Conservation (phyloP, 495 filamentous ascomycete genomes). For the Aspergillus ellipticus region DNA sequence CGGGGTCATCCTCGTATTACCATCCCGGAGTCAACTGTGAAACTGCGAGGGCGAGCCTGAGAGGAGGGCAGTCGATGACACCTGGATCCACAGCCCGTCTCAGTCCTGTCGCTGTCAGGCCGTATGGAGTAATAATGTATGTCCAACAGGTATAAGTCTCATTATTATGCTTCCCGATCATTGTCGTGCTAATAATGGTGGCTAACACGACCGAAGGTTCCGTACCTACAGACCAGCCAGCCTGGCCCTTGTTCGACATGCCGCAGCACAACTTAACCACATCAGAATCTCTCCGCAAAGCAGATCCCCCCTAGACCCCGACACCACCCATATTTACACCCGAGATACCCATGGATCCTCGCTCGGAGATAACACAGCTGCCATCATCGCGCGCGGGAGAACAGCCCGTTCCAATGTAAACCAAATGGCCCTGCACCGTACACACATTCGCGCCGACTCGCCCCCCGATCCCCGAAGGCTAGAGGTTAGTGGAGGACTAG, state of each 20-base stretch:
- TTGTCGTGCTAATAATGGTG: too few relatives aligned
- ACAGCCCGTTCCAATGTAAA: too few relatives aligned
- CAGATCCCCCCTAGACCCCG: not conserved
- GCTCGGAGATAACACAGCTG: not conserved
- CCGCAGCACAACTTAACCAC: not conserved
- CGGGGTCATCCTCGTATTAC: not conserved
- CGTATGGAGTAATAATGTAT: too few relatives aligned
- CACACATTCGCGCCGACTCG: not conserved
- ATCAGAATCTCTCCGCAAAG: not conserved
- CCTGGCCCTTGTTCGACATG: not conserved
- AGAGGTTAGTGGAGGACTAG: not conserved
- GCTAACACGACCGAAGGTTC: not conserved
- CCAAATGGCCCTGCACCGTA: not conserved
- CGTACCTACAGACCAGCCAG: not conserved
- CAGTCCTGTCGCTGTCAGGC: too few relatives aligned
- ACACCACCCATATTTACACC: not conserved
- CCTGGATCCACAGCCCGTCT: not conserved
- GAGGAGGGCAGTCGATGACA: not conserved
- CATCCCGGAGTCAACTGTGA: not conserved
- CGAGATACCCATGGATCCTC: not conserved
- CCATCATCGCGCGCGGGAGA: not conserved
- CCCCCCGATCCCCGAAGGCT: not conserved
- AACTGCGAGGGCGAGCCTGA: not conserved
- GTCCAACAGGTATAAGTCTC: too few relatives aligned
- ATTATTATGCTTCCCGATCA: too few relatives aligned